phyloP scores from a whole-genome alignment of 306 rosid species.

The Pterocarpus santalinus region DNA sequence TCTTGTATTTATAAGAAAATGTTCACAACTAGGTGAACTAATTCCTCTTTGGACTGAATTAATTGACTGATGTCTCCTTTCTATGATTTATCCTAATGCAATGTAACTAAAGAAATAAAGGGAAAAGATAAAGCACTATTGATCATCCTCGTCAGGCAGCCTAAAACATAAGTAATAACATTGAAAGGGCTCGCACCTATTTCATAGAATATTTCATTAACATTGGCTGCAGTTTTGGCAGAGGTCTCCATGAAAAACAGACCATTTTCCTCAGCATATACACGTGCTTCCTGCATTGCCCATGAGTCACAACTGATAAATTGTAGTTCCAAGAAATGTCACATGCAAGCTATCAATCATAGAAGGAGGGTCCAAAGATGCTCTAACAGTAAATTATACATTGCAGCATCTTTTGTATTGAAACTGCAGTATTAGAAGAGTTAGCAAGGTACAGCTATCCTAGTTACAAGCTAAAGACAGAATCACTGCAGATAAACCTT shows the following conservation, averaged over 20 bases:
- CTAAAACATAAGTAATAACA: neutral
- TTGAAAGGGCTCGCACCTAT: conserved; percentile 42
- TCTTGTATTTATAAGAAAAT: neutral
- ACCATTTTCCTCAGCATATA: conserved; percentile 50
- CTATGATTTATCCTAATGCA: neutral
- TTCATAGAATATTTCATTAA: conserved; percentile 55
- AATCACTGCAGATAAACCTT: conserved; percentile 12
- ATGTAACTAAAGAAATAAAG: neutral
- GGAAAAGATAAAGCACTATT: neutral
- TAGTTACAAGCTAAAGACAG: neutral
- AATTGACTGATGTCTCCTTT: neutral
- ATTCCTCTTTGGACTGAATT: neutral
- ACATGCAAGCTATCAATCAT: neutral
- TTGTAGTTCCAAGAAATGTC: conserved; percentile 16
- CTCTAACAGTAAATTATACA: neutral
- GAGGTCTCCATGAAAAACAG: conserved; percentile 58
- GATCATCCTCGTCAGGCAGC: conserved; percentile 22
- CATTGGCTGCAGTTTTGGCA: conserved; percentile 55
- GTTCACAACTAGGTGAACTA: neutral
- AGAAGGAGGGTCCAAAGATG: neutral
- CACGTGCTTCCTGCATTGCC: conserved; percentile 48
- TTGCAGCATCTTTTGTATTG: conserved; percentile 15
- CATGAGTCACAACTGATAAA: conserved; percentile 34
- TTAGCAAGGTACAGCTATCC: neutral
- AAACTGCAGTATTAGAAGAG: conserved; percentile 15